Evolutionary conservation across 768 basidiomycete genomes (phyloP), one percentile per base, ranked within the genome.

Genomic region (Termitomyces sp.): DNA sequence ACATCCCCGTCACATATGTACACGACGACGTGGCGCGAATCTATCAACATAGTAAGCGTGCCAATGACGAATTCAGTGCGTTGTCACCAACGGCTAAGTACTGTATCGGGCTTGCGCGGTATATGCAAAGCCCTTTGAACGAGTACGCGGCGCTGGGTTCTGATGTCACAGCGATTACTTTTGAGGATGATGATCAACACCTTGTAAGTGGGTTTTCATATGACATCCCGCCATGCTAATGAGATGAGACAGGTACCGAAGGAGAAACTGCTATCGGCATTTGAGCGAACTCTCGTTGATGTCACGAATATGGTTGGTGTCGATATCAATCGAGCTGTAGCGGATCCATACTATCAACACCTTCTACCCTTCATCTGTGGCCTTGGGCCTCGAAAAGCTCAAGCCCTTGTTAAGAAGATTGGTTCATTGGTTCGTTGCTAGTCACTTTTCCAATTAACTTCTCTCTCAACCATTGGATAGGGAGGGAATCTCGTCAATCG

Each of bases 321-420:
- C 48, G 95, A 98, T 70, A 90, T 99, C 76, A 98, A 99, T 70
- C 88, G 89, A 33, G 92, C 93, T 36, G 87, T 94, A 18, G 85
- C 86, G 2, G 93, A 98, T 71, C 66, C 86, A 3, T 97, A 98
- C 71, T 94, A 97, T 68, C 88, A 91, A 64, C 82, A 88, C 54
- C 80, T 98, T 35, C 79, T 99, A 10, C 95, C 90, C 2, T 96
- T 92, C 67, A 84, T 99, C 44, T 86, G 93, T 67, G 97, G 97
- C 14, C 79, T 99, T 53, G 97, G 97, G 8, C 97, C 95, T 9
- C 84, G 97, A 58, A 99, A 99, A 71, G 93, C 95, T 5, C 88
- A 93, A 64, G 82, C 83, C 5, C 70, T 98, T 47, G 79, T 94
- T 38, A 88, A 88, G 72, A 91, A 89, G 70, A 93, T 98, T 50